Evolutionary conservation across 441 rosid species (phyloP).

Genomic region (Corymbia calophylla): DNA sequence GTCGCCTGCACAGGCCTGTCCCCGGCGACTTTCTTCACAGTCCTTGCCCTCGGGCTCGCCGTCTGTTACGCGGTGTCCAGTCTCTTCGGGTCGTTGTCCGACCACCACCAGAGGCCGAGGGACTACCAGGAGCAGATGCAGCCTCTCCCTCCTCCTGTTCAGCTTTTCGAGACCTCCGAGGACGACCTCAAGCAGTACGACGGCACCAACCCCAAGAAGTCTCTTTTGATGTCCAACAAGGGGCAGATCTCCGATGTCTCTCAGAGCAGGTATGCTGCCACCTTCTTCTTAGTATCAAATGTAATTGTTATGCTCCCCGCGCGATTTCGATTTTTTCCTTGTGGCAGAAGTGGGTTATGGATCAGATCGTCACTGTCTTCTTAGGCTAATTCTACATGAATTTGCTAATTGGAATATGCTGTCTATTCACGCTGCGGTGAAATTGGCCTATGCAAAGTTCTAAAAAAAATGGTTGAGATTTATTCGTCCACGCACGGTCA

Average conservation of each 20-base stretch:
- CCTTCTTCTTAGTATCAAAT: neutral
- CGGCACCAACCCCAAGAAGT: conserved; percentile 69
- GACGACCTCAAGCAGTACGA: conserved; percentile 77
- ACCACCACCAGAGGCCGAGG: conserved; percentile 30
- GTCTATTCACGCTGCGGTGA: too few species aligned
- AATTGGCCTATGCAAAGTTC: too few species aligned
- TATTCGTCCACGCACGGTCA: too few species aligned
- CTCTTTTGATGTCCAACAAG: conserved; percentile 93
- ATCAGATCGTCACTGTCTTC: neutral
- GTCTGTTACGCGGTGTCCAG: conserved; percentile 60
- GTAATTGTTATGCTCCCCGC: neutral
- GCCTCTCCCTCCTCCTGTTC: conserved; percentile 78
- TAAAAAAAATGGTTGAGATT: too few species aligned
- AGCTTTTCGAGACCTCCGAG: conserved; percentile 70
- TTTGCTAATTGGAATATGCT: too few species aligned
- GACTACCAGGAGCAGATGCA: conserved; percentile 39
- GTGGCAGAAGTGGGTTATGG: neutral
- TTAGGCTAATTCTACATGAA: too few species aligned
- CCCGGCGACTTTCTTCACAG: conserved; percentile 72
- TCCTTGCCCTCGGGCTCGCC: conserved; percentile 55
- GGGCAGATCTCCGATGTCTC: conserved; percentile 96
- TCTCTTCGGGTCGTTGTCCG: conserved; percentile 47
- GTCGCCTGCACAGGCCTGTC: conserved; percentile 80
- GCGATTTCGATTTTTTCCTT: neutral
- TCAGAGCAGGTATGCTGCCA: conserved; percentile 58